Percentiles rank a stretch among this genome's conserved stretches.
phyloP scores from a whole-genome alignment of 2,329 filamentous ascomycete species.

The Colletotrichum cordylinicola region DNA sequence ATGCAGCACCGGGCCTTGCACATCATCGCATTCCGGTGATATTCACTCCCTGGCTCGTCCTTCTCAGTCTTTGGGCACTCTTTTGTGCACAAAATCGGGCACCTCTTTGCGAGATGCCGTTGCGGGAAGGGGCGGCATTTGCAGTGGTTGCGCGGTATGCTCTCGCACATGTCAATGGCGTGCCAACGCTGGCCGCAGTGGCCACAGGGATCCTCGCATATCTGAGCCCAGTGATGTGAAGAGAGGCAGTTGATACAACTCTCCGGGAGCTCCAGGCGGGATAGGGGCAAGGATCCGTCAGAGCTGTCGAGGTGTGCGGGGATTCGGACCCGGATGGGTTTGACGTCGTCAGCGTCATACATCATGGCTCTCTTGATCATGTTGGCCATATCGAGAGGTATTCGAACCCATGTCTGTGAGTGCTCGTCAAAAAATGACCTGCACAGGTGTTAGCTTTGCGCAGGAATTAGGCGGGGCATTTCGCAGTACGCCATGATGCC shows the following conservation, averaged over 20 bases:
- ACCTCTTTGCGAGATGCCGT: conserved; percentile 36
- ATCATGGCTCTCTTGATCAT: neutral
- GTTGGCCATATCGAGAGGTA: neutral
- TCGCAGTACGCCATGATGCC: neutral
- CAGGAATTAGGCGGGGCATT: neutral
- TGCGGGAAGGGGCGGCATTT: conserved; percentile 44
- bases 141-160: conserved; percentile 38
- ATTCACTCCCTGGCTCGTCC: conserved; percentile 25
- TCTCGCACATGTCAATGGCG: conserved; percentile 30
- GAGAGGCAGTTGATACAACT: conserved; percentile 32
- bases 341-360: neutral
- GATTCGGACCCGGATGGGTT: neutral
- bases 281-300: too few species aligned
- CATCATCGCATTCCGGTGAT: conserved; percentile 41
- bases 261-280: neutral
- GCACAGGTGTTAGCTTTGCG: neutral
- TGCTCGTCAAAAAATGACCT: neutral
- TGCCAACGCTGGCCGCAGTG: conserved; percentile 38
- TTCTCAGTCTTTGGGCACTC: conserved; percentile 31
- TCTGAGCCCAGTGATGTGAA: conserved; percentile 26
- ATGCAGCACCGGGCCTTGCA: conserved; percentile 45
- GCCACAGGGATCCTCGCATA: conserved; percentile 35
- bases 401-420: neutral
- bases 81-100: conserved; percentile 37
- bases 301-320: neutral